A percentile compares a stretch with the other conserved stretches of the same genome.
phyloP scores from a whole-genome alignment of 257 asterid genomes.

The Paraleonurus japonicus region DNA sequence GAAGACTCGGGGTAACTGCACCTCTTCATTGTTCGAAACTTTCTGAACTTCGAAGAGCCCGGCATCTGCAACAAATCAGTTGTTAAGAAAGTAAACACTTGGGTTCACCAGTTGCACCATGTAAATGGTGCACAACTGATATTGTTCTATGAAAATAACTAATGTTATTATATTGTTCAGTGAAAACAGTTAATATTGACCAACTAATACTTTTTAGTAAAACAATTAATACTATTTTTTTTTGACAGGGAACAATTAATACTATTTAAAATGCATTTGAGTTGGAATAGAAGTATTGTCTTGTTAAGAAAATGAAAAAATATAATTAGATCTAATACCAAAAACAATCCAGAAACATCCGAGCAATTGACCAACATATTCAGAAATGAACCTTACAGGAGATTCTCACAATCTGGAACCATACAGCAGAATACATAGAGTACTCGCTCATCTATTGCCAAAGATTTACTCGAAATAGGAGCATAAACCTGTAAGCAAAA shows the following conservation, averaged over 20 bases:
- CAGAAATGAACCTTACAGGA: conserved; percentile 47
- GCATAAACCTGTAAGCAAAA: conserved; percentile 66
- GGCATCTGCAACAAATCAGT: conserved; percentile 54
- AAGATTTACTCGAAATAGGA: conserved; percentile 49
- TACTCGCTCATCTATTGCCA: conserved; percentile 56
- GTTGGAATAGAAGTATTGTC: no score
- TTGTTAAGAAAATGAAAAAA: no score
- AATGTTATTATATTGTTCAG: no score
- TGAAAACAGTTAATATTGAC: no score
- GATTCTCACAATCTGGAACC: conserved; percentile 58
- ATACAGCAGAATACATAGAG: conserved; percentile 71
- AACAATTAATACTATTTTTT: no score
- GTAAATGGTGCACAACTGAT: no score
- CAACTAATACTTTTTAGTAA: no score
- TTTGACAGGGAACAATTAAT: no score
- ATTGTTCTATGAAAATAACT: no score
- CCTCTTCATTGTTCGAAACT: conserved; percentile 34
- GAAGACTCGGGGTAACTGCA: conserved; percentile 35
- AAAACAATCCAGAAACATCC: background rate
- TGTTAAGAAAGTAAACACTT: conserved; percentile 16
- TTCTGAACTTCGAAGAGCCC: conserved; percentile 84
- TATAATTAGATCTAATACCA: no score
- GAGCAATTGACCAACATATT: conserved; percentile 5
- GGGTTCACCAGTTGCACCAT: no score
- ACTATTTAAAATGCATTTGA: no score